phyloP scores from a whole-genome alignment of 768 basidiomycete species.

The Mycena floridula region DNA sequence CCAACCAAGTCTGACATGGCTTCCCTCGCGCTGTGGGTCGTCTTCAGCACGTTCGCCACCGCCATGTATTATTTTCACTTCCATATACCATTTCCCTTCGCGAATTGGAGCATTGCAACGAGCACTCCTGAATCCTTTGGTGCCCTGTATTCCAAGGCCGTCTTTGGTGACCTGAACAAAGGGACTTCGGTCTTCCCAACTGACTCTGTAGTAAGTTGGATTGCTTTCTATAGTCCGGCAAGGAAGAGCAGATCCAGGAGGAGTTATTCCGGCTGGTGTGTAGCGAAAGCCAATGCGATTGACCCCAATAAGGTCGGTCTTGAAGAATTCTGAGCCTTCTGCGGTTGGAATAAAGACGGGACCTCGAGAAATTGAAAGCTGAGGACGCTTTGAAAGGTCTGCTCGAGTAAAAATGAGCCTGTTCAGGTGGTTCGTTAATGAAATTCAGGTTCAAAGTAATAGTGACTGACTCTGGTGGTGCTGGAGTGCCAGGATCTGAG shows the following conservation, averaged over 20 bases:
- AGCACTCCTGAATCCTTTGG: constrained; percentile 87
- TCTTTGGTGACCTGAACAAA: constrained; percentile 77
- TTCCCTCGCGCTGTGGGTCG: constrained; percentile 50
- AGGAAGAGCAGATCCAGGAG: constrained; percentile 46
- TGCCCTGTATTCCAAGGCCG: constrained; percentile 68
- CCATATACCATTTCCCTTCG: constrained; percentile 92
- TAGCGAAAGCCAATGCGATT: constrained; percentile 81
- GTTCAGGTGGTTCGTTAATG: constrained; percentile 4
- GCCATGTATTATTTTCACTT: constrained; percentile 73
- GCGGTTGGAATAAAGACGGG: constrained; percentile 60
- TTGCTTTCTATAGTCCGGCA: constrained; percentile 80
- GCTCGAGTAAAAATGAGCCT: constrained; percentile 58
- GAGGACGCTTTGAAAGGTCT: constrained; percentile 64
- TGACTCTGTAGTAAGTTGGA: constrained; percentile 64
- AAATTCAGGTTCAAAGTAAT: constrained; percentile 1
- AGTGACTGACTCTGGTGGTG: constrained; percentile 30
- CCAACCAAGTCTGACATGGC: constrained; percentile 89
- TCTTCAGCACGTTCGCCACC: constrained; percentile 56
- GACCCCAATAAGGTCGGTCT: constrained; percentile 64
- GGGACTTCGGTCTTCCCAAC: constrained; percentile 88
- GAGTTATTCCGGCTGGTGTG: constrained; percentile 69
- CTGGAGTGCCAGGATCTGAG: constrained; percentile 43
- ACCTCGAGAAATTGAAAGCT: constrained; percentile 68
- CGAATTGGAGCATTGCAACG: constrained; percentile 86
- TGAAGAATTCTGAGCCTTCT: constrained; percentile 51